Evolutionary conservation across 805 yeast species (phyloP), one percentile per base, ranked within the genome.

Genomic region (Metschnikowia cerradonensis): DNA sequence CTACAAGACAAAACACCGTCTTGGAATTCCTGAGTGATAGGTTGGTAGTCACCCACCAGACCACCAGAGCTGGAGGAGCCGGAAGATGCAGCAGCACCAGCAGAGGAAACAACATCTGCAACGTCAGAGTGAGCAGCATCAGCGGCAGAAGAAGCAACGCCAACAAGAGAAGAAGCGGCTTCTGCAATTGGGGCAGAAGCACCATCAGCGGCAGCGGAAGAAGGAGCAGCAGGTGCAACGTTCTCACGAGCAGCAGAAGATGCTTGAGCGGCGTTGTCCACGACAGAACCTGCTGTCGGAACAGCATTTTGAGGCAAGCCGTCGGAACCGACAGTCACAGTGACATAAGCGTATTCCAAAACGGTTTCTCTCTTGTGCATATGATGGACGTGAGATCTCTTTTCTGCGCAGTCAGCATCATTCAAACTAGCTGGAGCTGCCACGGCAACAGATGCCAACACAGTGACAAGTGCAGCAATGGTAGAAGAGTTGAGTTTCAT

Each of bases 1-100:
- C 77, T 67, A 77, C 96, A 90, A 53, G 76, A 68, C 62, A 82
- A 64, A 38, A 70, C 75, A 66, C 96, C 96, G 65, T 90, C 96
- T 64, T 74, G 70, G 71, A 94, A 92, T 46, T 72, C 70, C 41
- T 67, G 72, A 51, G 77, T 56, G 62, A 96, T 94, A 60, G 67
- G 74, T 10, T 72, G 59, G 73, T 73, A 88, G 53, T 77, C 69
- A 36, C 72, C 49, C 56, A 88, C 78, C 67, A 82, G 89, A 60
- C 94, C 94, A 22, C 47, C 45, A 6, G 54, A 56, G 63, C 86
- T 39, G 30, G 23, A 48, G 14, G 52, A 34, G 6, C 67, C 54
- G 13, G 72, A 52, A 38, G 69, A 59, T 43, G 66, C 39, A 39
- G 65, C 52, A 34, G 63, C 52, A 31, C 60, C 59, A 22, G 61